phyloP scores from a whole-genome alignment of 805 yeast genomes.

The Pichia eremophila region DNA sequence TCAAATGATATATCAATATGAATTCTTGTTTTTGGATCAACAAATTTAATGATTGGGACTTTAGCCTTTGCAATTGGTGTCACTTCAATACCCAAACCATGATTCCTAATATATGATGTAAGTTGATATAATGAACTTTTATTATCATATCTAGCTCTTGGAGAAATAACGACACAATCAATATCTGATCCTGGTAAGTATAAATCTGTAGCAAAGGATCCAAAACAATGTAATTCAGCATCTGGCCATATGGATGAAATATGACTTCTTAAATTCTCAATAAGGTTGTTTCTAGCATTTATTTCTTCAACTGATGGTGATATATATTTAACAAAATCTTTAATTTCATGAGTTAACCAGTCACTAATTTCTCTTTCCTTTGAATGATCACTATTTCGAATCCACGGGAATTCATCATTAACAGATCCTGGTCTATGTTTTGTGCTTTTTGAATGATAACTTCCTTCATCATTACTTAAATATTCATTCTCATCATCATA shows the following conservation, averaged over 20 bases:
- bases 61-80: conserved; percentile 85
- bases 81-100: conserved; percentile 56
- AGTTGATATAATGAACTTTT: conserved; percentile 63
- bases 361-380: conserved; percentile 69
- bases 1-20: conserved; percentile 90
- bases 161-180: conserved; percentile 78
- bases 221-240: conserved; percentile 77
- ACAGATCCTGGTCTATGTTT: conserved; percentile 21
- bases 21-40: conserved; percentile 59
- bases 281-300: conserved; percentile 52
- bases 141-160: conserved; percentile 47
- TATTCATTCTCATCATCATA: conserved; percentile 26
- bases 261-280: conserved; percentile 46
- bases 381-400: conserved; percentile 67
- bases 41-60: conserved; percentile 89
- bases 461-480: conserved; percentile 36
- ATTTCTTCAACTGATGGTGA: conserved; percentile 79
- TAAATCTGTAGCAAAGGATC: conserved; percentile 88
- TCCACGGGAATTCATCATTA: conserved; percentile 57
- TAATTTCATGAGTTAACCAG: conserved; percentile 80
- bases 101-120: conserved; percentile 56
- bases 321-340: conserved; percentile 74
- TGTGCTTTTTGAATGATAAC: conserved; percentile 20
- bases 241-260: conserved; percentile 61
- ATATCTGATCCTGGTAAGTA: conserved; percentile 94